Conservation (phyloP, 2,329 filamentous ascomycete species). For the Nothophaeocryptopus gaeumannii region DNA sequence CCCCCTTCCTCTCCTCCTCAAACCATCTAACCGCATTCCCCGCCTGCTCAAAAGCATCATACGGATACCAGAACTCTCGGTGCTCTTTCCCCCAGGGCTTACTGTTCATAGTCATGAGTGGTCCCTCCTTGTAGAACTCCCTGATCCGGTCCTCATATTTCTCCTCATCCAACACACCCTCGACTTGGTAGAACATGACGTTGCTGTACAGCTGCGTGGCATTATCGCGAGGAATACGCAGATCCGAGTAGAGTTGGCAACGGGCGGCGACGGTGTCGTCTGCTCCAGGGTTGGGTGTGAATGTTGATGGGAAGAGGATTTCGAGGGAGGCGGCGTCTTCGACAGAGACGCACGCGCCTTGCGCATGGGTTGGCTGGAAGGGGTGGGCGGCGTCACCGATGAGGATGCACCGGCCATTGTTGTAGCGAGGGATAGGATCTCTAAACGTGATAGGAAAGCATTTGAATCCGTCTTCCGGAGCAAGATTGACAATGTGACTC, state of each 20-base stretch:
- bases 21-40: conserved; percentile 7
- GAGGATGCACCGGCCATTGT: conserved; percentile 7
- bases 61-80: conserved; percentile 13
- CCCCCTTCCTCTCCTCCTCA: background rate
- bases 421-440: conserved; percentile 7
- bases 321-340: conserved; percentile 14
- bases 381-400: conserved; percentile 14
- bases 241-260: conserved; percentile 9
- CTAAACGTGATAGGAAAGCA: conserved; percentile 12
- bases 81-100: background rate
- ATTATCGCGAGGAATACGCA: conserved; percentile 10
- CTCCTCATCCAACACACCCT: background rate
- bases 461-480: conserved; percentile 9
- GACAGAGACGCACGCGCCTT: conserved; percentile 7
- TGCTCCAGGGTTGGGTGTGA: background rate
- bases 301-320: background rate
- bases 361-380: conserved; percentile 9
- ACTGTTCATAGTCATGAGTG: conserved; percentile 2
- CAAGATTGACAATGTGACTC: conserved; percentile 9
- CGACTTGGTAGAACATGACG: conserved; percentile 6
- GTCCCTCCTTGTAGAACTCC: conserved; percentile 3
- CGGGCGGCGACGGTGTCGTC: background rate
- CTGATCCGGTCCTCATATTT: conserved; percentile 1
- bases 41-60: conserved; percentile 9
- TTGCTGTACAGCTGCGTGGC: conserved; percentile 14